Evolutionary conservation across 2,329 filamentous ascomycete genomes (phyloP), one percentile per base, ranked within the genome.

Genomic region (Parastagonospora nodorum): DNA sequence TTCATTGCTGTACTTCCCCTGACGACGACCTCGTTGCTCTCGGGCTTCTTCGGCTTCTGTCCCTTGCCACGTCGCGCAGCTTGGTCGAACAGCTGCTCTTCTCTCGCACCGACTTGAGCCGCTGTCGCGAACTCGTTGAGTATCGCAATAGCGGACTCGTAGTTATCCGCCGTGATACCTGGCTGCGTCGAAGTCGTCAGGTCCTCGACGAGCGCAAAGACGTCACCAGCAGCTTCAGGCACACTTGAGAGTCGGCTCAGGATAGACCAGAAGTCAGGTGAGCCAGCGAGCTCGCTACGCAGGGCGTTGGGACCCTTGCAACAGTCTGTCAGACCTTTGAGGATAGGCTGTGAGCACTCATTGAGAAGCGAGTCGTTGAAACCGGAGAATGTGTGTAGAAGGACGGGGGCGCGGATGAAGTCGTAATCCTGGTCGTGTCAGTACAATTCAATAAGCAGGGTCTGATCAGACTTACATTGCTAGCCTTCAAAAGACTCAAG

Each of bases 181-280:
- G 89, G 87, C 14, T 88, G 88, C n/a, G 84, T 82, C 2, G 82
- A 82, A 11, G 88, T 88, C 10, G 82, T 83, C 2, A 91, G 85
- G 24, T 84, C 86, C 67, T 94, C 88, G 0, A 97, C 80, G n/a
- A 97, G 89, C 47, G 88, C 85, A 71, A 97, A 97, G 0, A 96
- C 92, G 12, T 87, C 81, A 0, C 87, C 81, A 2, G 91, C 89
- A 24, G 88, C 87, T 45, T 90, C 87, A 2, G 84, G 77, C 54
- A 88, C 83, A 19, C 81, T 79, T 40, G 90, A 86, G 14, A 99
- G 78, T 29, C 86, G 84, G 54, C 91, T 87, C 45, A 99, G 79
- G 11, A 97, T 89, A 5, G 88, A 88, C 94, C 94, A 99, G 73
- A 99, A 97, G 68, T 99, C 94, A 0, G 94, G 94, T 14, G 93